Conservation (phyloP, 2,329 filamentous ascomycete genomes). For the Macrophomina tecta region DNA sequence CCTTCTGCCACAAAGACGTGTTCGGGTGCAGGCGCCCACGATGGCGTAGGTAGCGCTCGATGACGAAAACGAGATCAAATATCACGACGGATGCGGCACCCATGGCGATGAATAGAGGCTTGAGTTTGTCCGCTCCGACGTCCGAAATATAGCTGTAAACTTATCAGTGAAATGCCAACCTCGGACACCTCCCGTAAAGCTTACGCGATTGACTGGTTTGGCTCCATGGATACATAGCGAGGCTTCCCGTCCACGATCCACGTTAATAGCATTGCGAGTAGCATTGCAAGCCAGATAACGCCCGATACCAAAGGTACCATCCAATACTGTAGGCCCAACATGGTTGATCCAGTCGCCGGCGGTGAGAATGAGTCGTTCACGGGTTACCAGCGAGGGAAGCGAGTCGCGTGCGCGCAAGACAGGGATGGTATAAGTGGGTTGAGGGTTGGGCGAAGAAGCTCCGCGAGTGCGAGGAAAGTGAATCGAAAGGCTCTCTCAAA, state of each 20-base stretch:
- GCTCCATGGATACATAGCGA: conserved; percentile 66
- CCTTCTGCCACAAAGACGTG: conserved; percentile 66
- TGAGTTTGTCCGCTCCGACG: conserved; percentile 66
- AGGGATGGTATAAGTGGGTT: neutral
- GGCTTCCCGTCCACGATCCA: conserved; percentile 67
- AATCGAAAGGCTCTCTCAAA: neutral
- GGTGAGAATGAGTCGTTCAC: neutral
- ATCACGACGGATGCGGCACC: conserved; percentile 74
- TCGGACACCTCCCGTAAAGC: conserved; percentile 47
- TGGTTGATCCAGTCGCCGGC: conserved; percentile 30
- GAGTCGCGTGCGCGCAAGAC: conserved; percentile 20
- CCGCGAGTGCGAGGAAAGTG: neutral
- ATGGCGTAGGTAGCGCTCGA: conserved; percentile 87
- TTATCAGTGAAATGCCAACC: neutral
- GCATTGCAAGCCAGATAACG: conserved; percentile 58
- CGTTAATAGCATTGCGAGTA: conserved; percentile 72
- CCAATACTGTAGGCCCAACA: conserved; percentile 59
- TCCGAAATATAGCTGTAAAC: conserved; percentile 44
- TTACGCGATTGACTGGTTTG: conserved; percentile 68
- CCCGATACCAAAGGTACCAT: conserved; percentile 73
- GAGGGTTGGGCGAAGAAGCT: neutral
- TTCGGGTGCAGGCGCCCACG: conserved; percentile 79
- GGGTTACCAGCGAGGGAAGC: neutral
- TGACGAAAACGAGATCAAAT: conserved; percentile 79
- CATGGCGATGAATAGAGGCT: conserved; percentile 80